phyloP scores from a whole-genome alignment of 768 basidiomycete genomes.

The Russula emetica region DNA sequence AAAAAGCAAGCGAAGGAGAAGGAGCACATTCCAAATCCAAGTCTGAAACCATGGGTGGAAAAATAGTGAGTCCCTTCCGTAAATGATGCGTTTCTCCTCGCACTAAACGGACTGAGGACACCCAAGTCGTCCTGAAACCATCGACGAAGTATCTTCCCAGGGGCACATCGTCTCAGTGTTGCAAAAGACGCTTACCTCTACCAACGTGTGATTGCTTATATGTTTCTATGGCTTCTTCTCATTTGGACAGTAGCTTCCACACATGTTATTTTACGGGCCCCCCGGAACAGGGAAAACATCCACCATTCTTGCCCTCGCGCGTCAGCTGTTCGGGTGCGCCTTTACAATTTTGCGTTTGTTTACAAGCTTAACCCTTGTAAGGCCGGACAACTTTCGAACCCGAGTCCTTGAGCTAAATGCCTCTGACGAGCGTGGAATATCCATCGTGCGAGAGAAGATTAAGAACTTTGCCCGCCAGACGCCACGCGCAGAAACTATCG shows the following conservation, averaged over 20 bases:
- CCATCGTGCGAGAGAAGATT: slow-evolving; percentile 96
- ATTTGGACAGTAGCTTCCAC: slow-evolving; percentile 67
- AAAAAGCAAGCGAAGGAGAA: slow-evolving; percentile 30
- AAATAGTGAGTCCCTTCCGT: slow-evolving; percentile 68
- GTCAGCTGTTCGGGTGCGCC: slow-evolving; percentile 89
- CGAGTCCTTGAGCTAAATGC: slow-evolving; percentile 97
- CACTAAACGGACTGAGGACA: neutral
- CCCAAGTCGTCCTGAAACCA: slow-evolving; percentile 88
- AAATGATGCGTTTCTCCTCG: neutral
- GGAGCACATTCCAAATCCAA: slow-evolving; percentile 45
- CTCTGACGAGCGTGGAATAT: slow-evolving; percentile 96
- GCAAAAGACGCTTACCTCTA: slow-evolving; percentile 82
- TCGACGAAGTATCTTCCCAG: slow-evolving; percentile 96
- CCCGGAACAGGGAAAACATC: slow-evolving; percentile 99
- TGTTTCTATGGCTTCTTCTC: slow-evolving; percentile 4
- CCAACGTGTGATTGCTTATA: slow-evolving; percentile 59
- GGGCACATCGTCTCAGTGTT: slow-evolving; percentile 94
- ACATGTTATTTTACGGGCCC: slow-evolving; percentile 99
- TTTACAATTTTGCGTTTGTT: neutral
- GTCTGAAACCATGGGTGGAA: slow-evolving; percentile 93
- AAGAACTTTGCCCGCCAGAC: slow-evolving; percentile 96
- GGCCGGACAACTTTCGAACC: slow-evolving; percentile 89
- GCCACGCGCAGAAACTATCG: slow-evolving; percentile 64
- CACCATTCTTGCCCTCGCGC: slow-evolving; percentile 88
- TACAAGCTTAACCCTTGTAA: slow-evolving; percentile 33